phyloP scores from a whole-genome alignment of 2,329 filamentous ascomycete species.

The Cladosporium sp. region DNA sequence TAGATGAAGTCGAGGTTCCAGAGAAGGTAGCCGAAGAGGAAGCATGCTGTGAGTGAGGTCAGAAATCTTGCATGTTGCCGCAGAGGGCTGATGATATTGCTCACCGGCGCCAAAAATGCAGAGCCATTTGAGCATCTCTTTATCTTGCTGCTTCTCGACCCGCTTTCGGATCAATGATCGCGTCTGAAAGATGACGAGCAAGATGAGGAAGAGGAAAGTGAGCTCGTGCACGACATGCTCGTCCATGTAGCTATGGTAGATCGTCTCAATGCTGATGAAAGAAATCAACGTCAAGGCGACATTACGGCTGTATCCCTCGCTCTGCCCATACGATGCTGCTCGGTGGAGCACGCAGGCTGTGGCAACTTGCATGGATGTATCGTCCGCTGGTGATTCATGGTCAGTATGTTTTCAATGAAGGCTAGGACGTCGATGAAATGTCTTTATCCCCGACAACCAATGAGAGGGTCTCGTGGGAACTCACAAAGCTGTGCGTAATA shows the following conservation, averaged over 20 bases:
- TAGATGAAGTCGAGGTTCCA: conserved; percentile 14
- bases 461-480: not conserved
- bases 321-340: conserved; percentile 2
- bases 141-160: not conserved
- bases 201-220: conserved; percentile 8
- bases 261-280: conserved; percentile 2
- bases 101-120: conserved; percentile 5
- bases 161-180: conserved; percentile 6
- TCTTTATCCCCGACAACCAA: not conserved
- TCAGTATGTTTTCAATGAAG: not conserved
- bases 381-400: not conserved
- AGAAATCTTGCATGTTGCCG: not conserved
- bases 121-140: conserved; percentile 6
- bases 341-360: conserved; percentile 10
- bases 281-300: not conserved
- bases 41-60: conserved; percentile 2
- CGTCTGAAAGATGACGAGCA: conserved; percentile 2
- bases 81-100: too few species aligned
- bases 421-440: not conserved
- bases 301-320: not conserved
- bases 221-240: conserved; percentile 12
- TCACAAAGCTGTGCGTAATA: conserved; percentile 10
- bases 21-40: conserved; percentile 11
- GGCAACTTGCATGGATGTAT: conserved; percentile 13
- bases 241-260: conserved; percentile 9